These are phyloP conservation scores for Amborella trichopoda DNA, from an alignment of 164 flowering plant genomes.

Conservation along the genomic window DNA sequence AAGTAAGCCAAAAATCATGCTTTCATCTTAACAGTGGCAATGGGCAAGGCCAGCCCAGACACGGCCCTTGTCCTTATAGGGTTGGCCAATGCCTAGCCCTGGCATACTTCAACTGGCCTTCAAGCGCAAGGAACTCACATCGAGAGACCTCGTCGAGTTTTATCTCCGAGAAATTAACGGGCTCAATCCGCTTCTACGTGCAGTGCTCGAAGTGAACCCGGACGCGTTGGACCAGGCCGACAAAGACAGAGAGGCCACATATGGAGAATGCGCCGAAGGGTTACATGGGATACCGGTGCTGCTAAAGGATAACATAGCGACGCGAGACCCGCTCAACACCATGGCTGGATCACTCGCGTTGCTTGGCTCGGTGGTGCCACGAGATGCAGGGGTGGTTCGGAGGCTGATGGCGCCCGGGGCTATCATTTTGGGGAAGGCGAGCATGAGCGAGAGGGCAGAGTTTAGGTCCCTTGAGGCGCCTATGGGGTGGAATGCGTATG, in stretches of 20 bases:
- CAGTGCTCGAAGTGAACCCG: conserved; percentile 36
- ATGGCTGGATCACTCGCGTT: conserved; percentile 32
- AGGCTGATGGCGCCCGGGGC: conserved; percentile 25
- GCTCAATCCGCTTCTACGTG: conserved; percentile 23
- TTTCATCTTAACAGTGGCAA: too few relatives aligned
- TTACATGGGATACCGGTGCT: conserved; percentile 46
- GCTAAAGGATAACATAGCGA: conserved; percentile 27
- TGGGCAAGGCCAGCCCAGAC: too few relatives aligned
- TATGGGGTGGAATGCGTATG: conserved; percentile 28
- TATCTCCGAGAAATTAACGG: conserved; percentile 19
- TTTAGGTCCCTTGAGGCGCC: conserved; percentile 13
- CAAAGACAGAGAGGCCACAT: background rate
- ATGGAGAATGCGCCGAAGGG: background rate
- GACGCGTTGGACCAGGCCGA: conserved; percentile 30
- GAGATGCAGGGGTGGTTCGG: conserved; percentile 25
- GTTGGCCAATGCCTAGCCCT: too few relatives aligned
- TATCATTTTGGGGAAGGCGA: conserved; percentile 28
- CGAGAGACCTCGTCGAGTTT: conserved; percentile 16
- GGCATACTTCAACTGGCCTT: too few relatives aligned
- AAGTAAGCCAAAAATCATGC: too few relatives aligned
- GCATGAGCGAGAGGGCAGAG: conserved; percentile 26
- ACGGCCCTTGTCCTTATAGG: too few relatives aligned
- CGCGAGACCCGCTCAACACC: conserved; percentile 23
- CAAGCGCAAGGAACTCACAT: conserved; percentile 16
- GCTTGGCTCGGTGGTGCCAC: conserved; percentile 16